Conservation (phyloP, 2,329 filamentous ascomycete species). For the Coniella vitis region DNA sequence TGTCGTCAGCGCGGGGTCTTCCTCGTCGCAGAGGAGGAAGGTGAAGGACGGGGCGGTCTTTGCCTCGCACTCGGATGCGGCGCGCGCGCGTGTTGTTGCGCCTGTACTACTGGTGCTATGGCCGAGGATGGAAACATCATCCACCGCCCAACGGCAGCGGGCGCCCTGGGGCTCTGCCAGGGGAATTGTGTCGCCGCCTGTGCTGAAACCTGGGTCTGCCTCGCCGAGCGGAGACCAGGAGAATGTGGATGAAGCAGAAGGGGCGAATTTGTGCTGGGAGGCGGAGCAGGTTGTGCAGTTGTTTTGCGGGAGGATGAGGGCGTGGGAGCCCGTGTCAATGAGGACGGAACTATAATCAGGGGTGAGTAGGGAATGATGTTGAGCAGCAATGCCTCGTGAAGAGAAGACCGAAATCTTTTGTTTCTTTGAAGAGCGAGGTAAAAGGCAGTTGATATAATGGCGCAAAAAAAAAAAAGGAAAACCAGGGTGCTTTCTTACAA, state of each 20-base stretch:
- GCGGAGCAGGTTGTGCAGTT: slow-evolving; percentile 13
- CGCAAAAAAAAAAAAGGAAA: too few relatives aligned
- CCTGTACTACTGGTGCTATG: too few relatives aligned
- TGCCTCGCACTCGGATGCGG: too few relatives aligned
- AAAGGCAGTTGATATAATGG: too few relatives aligned
- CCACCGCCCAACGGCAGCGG: slow-evolving; percentile 2
- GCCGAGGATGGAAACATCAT: slow-evolving; percentile 4
- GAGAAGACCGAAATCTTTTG: too few relatives aligned
- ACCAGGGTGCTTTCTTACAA: too few relatives aligned
- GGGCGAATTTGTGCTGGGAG: slow-evolving; percentile 9
- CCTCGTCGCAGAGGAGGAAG: slow-evolving; percentile 10
- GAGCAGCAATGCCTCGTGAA: background rate
- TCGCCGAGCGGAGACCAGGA: slow-evolving; percentile 2
- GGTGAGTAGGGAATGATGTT: background rate
- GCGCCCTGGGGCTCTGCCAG: background rate
- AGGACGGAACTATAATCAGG: slow-evolving; percentile 6
- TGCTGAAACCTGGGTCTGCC: slow-evolving; percentile 1
- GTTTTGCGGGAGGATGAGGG: slow-evolving; percentile 3
- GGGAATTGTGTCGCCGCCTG: slow-evolving; percentile 11
- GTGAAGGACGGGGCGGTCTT: background rate
- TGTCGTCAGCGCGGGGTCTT: slow-evolving; percentile 1
- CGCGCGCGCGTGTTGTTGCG: too few relatives aligned
- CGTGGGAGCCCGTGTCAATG: slow-evolving; percentile 11
- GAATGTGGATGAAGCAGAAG: slow-evolving; percentile 7
- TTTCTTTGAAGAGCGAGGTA: too few relatives aligned